Conservation (phyloP, 2,329 filamentous ascomycete genomes). For the Aureobasidium namibiae region DNA sequence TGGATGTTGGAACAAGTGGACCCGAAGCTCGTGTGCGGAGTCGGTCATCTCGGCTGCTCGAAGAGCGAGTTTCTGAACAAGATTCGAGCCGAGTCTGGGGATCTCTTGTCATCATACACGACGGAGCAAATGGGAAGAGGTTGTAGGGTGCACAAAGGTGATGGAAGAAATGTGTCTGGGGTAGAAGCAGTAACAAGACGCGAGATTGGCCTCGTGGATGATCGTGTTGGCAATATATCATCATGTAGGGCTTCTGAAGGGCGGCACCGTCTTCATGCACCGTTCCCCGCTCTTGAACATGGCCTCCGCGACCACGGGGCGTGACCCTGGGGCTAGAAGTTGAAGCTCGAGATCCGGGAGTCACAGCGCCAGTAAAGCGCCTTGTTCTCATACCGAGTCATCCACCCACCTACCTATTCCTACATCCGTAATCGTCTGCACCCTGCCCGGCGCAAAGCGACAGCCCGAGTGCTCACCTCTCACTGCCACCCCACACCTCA, state of each 20-base stretch:
- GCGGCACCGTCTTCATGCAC: slow-evolving; percentile 2
- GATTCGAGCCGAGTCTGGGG: slow-evolving; percentile 10
- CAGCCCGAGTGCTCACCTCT: not conserved
- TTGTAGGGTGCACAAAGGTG: not conserved
- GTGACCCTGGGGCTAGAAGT: slow-evolving; percentile 10
- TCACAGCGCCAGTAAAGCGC: slow-evolving; percentile 1
- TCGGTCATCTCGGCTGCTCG: slow-evolving; percentile 3
- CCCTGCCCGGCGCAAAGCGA: not conserved
- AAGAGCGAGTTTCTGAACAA: not conserved
- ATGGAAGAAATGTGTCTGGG: not conserved
- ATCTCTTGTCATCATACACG: not conserved
- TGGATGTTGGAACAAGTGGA: not conserved
- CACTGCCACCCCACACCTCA: not conserved
- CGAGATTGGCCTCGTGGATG: not conserved
- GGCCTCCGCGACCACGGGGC: slow-evolving; percentile 2
- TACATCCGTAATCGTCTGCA: not conserved
- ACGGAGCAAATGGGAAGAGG: not conserved
- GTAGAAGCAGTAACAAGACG: not conserved
- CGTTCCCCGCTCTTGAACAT: slow-evolving; percentile 7
- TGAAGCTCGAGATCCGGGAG: slow-evolving; percentile 8
- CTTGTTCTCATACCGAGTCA: not conserved
- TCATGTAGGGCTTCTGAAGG: not conserved
- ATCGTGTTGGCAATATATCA: not conserved
- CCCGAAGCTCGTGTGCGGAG: slow-evolving; percentile 2
- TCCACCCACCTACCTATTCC: not conserved